A percentile compares a stretch with the other conserved stretches of the same genome.
These are phyloP conservation scores for Gryganskiella cystojenkinii DNA, from an alignment of 192 early-diverging fungal species.

Conservation along the genomic window DNA sequence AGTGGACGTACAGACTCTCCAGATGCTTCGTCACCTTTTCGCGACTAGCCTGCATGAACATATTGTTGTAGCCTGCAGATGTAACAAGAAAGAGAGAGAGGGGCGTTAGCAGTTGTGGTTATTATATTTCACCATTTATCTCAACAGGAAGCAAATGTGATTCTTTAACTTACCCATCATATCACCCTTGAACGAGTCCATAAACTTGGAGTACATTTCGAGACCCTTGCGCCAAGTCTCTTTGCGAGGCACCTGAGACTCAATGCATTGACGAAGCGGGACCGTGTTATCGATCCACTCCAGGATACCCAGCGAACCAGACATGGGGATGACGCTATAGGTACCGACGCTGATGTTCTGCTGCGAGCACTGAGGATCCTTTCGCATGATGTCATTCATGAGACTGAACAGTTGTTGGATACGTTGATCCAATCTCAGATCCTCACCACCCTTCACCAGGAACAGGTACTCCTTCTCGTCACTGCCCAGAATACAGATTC, in stretches of 20 bases:
- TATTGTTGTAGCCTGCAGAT: slow-evolving; percentile 63
- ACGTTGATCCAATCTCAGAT: slow-evolving; percentile 81
- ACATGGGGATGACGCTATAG: slow-evolving; percentile 79
- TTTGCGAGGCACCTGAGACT: slow-evolving; percentile 57
- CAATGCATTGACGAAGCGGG: slow-evolving; percentile 71
- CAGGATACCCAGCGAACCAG: slow-evolving; percentile 71
- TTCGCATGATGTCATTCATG: slow-evolving; percentile 78
- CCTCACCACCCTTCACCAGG: slow-evolving; percentile 89
- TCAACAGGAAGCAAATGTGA: not conserved
- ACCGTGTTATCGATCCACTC: slow-evolving; percentile 84
- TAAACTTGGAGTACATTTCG: slow-evolving; percentile 61
- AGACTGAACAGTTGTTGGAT: slow-evolving; percentile 80
- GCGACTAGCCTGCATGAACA: slow-evolving; percentile 61
- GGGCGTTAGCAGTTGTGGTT: not conserved
- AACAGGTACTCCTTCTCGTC: slow-evolving; percentile 80
- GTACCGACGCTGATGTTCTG: slow-evolving; percentile 70
- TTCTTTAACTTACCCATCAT: slow-evolving; percentile 48
- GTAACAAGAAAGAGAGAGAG: not conserved
- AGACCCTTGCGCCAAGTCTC: slow-evolving; percentile 53
- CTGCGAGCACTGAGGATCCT: slow-evolving; percentile 62
- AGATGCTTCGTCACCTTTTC: slow-evolving; percentile 65
- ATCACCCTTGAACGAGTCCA: slow-evolving; percentile 56
- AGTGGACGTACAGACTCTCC: slow-evolving; percentile 45
- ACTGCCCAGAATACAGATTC: slow-evolving; percentile 73
- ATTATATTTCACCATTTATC: not conserved